These are phyloP conservation scores for Centrapalus pauciflorus DNA, from an alignment of 129 eudicot genomes.

Conservation along the genomic window DNA sequence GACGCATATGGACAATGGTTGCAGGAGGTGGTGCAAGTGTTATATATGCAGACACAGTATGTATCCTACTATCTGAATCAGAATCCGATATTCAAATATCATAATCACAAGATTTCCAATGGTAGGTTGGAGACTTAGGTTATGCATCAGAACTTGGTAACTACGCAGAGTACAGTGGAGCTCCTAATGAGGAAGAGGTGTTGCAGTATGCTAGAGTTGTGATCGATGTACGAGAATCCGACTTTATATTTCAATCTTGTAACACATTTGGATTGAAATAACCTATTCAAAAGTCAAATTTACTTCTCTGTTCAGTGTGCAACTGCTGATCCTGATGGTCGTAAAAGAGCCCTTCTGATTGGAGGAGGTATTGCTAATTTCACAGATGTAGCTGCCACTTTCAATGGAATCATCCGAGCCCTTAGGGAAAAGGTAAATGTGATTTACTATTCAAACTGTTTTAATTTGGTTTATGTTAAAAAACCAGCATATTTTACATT, in stretches of 20 bases:
- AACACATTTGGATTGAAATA: neutral
- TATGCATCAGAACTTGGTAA: slow-evolving; percentile 95
- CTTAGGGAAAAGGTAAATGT: slow-evolving; percentile 69
- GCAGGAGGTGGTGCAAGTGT: slow-evolving; percentile 99
- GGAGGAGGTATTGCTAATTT: slow-evolving; percentile 99
- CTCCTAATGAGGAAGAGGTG: slow-evolving; percentile 92
- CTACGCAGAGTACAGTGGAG: slow-evolving; percentile 96
- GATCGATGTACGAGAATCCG: slow-evolving; percentile 60
- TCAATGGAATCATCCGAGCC: slow-evolving; percentile 84
- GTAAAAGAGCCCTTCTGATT: slow-evolving; percentile 83
- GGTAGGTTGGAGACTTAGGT: slow-evolving; percentile 90
- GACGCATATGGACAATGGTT: slow-evolving; percentile 98
- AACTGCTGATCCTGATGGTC: slow-evolving; percentile 90
- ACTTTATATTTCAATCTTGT: neutral
- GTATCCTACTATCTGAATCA: neutral
- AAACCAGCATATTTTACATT: too few relatives aligned
- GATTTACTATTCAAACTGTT: neutral
- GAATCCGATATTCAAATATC: neutral
- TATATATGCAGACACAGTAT: slow-evolving; percentile 87
- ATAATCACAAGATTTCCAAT: neutral
- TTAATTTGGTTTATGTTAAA: too few relatives aligned
- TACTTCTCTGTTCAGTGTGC: slow-evolving; percentile 53
- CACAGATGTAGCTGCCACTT: slow-evolving; percentile 96
- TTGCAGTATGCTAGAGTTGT: slow-evolving; percentile 93
- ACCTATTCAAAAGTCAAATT: neutral